Percentiles rank a stretch among this genome's conserved stretches.
phyloP scores from a whole-genome alignment of 148 eudicot genomes.

The Rhododendron henanense region DNA sequence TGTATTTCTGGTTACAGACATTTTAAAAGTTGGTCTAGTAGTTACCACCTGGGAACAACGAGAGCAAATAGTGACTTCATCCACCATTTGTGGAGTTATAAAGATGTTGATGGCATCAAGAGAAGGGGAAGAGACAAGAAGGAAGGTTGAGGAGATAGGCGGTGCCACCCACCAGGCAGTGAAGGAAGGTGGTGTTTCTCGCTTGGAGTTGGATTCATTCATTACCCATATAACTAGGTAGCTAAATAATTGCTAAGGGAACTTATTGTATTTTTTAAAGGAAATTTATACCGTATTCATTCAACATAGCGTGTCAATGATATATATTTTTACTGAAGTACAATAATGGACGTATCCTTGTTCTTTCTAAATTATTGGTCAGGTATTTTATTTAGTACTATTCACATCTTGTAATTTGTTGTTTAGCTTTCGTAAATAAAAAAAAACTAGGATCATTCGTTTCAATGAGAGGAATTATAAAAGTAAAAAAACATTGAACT shows the following conservation, averaged over 20 bases:
- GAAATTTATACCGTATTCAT: not conserved
- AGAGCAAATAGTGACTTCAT: not conserved
- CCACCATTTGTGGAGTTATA: not conserved
- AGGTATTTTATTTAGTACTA: too few species aligned
- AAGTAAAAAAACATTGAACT: too few species aligned
- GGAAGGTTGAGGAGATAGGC: conserved; percentile 11
- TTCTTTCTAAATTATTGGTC: too few species aligned
- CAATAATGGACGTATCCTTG: too few species aligned
- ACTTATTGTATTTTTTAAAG: too few species aligned
- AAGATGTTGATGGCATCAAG: conserved; percentile 7
- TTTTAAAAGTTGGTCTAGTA: not conserved
- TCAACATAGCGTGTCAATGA: too few species aligned
- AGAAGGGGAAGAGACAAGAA: conserved; percentile 16
- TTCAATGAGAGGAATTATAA: too few species aligned
- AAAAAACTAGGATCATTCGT: too few species aligned
- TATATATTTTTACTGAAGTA: too few species aligned
- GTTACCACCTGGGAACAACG: not conserved
- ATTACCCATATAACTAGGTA: conserved; percentile 16
- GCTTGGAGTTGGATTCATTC: conserved; percentile 12
- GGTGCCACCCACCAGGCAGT: not conserved
- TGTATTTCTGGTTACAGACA: not conserved
- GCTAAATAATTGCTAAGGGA: not conserved
- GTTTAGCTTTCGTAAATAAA: too few species aligned
- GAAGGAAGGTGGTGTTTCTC: conserved; percentile 12
- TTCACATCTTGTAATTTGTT: too few species aligned